phyloP scores from a whole-genome alignment of 2,329 filamentous ascomycete genomes.

The Alternaria hordeiaustralica region DNA sequence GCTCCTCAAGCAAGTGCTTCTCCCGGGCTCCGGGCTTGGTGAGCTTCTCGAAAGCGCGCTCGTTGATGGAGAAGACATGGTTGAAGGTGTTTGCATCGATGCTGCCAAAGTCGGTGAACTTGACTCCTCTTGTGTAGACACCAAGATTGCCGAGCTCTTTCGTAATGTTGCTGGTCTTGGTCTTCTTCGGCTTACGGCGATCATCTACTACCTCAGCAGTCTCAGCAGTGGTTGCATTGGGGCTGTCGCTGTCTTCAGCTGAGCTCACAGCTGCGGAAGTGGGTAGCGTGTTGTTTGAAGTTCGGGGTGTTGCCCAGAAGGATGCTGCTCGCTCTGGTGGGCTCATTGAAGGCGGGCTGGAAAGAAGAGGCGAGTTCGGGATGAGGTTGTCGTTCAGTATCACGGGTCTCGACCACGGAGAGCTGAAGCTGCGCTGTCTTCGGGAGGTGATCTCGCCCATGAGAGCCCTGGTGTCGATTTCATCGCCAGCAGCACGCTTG shows the following conservation, averaged over 20 bases:
- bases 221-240: slow-evolving; percentile 61
- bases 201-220: slow-evolving; percentile 61
- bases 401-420: slow-evolving; percentile 71
- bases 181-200: slow-evolving; percentile 66
- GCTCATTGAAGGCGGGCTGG: slow-evolving; percentile 61
- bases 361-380: slow-evolving; percentile 55
- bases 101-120: slow-evolving; percentile 80
- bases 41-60: slow-evolving; percentile 83
- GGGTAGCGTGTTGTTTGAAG: slow-evolving; percentile 62
- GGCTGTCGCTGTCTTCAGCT: slow-evolving; percentile 79
- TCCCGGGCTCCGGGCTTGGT: slow-evolving; percentile 76
- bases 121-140: slow-evolving; percentile 78
- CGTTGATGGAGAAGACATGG: slow-evolving; percentile 94
- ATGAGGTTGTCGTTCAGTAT: slow-evolving; percentile 64
- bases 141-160: slow-evolving; percentile 83
- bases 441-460: slow-evolving; percentile 45
- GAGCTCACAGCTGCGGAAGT: slow-evolving; percentile 62
- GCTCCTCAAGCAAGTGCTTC: slow-evolving; percentile 80
- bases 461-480: slow-evolving; percentile 43
- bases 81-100: slow-evolving; percentile 85
- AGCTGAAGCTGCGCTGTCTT: slow-evolving; percentile 74
- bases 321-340: slow-evolving; percentile 56
- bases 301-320: slow-evolving; percentile 59
- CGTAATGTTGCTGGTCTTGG: slow-evolving; percentile 80
- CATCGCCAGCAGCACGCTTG: slow-evolving; percentile 72